A percentile compares a stretch with the other conserved stretches of the same genome.
These are phyloP conservation scores for Mortierella sp. DNA, from an alignment of 371 early-diverging fungal genomes.

Conservation along the genomic window DNA sequence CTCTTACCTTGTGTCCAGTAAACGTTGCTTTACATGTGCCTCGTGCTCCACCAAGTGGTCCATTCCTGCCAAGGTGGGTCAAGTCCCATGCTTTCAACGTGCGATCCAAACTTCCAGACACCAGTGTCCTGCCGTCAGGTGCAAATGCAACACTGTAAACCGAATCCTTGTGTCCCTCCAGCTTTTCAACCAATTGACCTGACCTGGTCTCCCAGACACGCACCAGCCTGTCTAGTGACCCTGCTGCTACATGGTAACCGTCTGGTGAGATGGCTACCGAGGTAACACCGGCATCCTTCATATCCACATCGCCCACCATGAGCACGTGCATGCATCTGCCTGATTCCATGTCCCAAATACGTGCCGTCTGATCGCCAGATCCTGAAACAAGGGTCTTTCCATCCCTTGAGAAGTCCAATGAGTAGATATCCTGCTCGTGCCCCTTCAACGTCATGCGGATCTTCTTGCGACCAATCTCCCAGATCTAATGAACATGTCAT, in stretches of 20 bases:
- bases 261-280: conserved; percentile 93
- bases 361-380: conserved; percentile 92
- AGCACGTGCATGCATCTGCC: conserved; percentile 79
- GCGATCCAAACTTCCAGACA: conserved; percentile 96
- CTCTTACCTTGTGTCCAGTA: conserved; percentile 68
- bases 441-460: conserved; percentile 82
- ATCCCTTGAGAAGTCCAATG: conserved; percentile 94
- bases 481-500: conserved; percentile 60
- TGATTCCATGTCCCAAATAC: conserved; percentile 88
- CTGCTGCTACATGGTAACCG: conserved; percentile 84
- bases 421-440: conserved; percentile 97
- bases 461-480: conserved; percentile 79
- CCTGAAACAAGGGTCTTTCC: conserved; percentile 94
- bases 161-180: conserved; percentile 97
- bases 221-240: conserved; percentile 94
- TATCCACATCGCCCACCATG: conserved; percentile 81
- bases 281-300: conserved; percentile 95
- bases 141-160: conserved; percentile 97
- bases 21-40: conserved; percentile 64
- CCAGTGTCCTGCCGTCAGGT: conserved; percentile 91
- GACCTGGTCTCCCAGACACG: conserved; percentile 92
- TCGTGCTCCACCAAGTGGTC: conserved; percentile 51
- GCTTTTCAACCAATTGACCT: conserved; percentile 83
- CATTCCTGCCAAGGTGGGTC: conserved; percentile 56
- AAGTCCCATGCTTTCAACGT: conserved; percentile 97